Conservation (phyloP, 441 rosid genomes). For the Pelargonium fulgidum region DNA sequence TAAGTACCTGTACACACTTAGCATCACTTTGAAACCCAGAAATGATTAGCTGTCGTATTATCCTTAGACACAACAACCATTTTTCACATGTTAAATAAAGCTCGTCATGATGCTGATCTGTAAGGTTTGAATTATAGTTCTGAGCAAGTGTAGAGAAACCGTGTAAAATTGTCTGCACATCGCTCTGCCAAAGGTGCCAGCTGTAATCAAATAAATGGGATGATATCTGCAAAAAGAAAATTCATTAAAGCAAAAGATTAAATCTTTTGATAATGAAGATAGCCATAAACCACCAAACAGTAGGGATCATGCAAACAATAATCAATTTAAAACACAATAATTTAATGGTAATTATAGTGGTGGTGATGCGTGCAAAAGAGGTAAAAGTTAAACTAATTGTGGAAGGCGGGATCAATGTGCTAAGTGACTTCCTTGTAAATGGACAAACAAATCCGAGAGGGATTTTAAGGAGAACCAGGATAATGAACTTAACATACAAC, state of each 20-base stretch:
- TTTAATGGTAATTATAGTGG: too few relatives aligned
- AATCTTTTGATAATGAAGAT: constrained; percentile 2
- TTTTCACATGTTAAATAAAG: constrained; percentile 81
- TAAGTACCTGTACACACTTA: constrained; percentile 63
- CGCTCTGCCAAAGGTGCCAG: constrained; percentile 98
- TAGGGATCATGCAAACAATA: neutral
- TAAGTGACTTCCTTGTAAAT: too few relatives aligned
- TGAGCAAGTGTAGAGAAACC: constrained; percentile 62
- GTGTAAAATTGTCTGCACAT: constrained; percentile 73
- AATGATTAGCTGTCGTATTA: constrained; percentile 68
- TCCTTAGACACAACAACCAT: constrained; percentile 91
- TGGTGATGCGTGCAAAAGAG: too few relatives aligned
- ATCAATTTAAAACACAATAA: neutral
- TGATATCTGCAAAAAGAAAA: constrained; percentile 65
- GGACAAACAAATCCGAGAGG: too few relatives aligned
- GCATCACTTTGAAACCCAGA: constrained; percentile 93
- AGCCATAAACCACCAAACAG: constrained; percentile 12
- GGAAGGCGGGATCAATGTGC: too few relatives aligned
- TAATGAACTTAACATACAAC: too few relatives aligned
- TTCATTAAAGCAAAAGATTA: constrained; percentile 5
- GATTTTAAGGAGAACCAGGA: too few relatives aligned
- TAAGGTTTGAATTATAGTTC: constrained; percentile 43
- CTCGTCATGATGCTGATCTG: constrained; percentile 66
- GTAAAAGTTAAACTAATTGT: too few relatives aligned
- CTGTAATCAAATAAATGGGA: constrained; percentile 77